A percentile compares a stretch with the other conserved stretches of the same genome.
Evolutionary conservation across 2,329 filamentous ascomycete species (phyloP).

Genomic region (Xenoacremonium recifei): DNA sequence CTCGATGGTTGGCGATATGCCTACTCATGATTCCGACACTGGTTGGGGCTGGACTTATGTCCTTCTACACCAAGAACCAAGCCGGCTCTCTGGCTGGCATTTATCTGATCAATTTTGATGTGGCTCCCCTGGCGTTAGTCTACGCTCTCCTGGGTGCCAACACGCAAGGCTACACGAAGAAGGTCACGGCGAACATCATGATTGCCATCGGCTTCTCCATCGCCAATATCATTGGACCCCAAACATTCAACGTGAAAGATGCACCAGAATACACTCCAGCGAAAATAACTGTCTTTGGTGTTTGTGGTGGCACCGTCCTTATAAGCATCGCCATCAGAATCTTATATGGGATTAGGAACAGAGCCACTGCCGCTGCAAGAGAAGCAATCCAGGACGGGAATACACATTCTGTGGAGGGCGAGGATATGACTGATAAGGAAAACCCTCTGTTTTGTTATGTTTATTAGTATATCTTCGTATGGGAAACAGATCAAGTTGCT

Average conservation of each 20-base stretch:
- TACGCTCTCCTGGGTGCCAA: slow-evolving; percentile 50
- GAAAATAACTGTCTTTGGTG: slow-evolving; percentile 31
- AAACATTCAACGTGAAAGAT: slow-evolving; percentile 36
- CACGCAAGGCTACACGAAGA: slow-evolving; percentile 45
- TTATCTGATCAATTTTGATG: slow-evolving; percentile 40
- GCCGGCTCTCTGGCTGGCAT: slow-evolving; percentile 32
- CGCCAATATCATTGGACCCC: slow-evolving; percentile 14
- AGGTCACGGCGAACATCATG: slow-evolving; percentile 17
- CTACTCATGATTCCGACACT: slow-evolving; percentile 22
- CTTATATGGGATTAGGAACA: slow-evolving; percentile 13
- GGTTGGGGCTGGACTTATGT: slow-evolving; percentile 25
- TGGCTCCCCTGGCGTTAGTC: slow-evolving; percentile 52
- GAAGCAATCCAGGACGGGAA: not conserved
- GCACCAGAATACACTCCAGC: slow-evolving; percentile 50
- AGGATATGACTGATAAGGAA: slow-evolving; percentile 8
- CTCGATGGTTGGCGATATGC: slow-evolving; percentile 26
- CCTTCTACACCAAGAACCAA: slow-evolving; percentile 19
- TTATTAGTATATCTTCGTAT: too few species aligned
- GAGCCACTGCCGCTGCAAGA: slow-evolving; percentile 1
- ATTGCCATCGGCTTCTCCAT: slow-evolving; percentile 9
- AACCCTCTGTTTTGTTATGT: slow-evolving; percentile 12
- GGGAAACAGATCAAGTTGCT: too few species aligned
- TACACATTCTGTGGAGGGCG: not conserved
- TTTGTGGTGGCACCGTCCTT: slow-evolving; percentile 9
- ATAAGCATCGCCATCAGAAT: slow-evolving; percentile 11